Evolutionary conservation across 2,329 filamentous ascomycete genomes (phyloP).

Genomic region (Neonectria faginata): DNA sequence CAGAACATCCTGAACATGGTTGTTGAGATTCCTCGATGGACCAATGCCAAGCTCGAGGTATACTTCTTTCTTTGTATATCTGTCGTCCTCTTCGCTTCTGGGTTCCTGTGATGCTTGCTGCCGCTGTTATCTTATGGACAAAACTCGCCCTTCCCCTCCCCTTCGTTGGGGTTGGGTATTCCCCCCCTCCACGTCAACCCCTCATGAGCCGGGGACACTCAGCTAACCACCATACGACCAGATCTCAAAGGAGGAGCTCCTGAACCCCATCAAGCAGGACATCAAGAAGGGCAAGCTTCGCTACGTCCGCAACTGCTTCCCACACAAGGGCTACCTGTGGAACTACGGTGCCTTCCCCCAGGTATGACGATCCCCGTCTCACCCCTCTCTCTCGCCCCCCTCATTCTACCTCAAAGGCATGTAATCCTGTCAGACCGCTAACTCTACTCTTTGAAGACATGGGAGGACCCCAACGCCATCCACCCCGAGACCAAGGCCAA

Average conservation of each 20-base stretch:
- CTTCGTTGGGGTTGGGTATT: constrained; percentile 24
- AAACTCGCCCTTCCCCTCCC: constrained; percentile 32
- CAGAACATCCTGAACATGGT: constrained; percentile 99
- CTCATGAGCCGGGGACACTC: constrained; percentile 3
- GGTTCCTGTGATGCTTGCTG: constrained; percentile 1
- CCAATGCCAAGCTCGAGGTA: constrained; percentile 99
- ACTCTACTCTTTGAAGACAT: constrained; percentile 73
- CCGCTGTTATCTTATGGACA: constrained; percentile 30
- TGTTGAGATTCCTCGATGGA: constrained; percentile 99
- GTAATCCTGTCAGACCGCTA: constrained; percentile 20
- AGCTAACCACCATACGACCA: constrained; percentile 55
- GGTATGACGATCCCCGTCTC: constrained; percentile 63
- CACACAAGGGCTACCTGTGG: constrained; percentile 99
- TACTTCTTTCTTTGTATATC: constrained; percentile 46
- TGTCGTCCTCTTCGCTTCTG: background rate
- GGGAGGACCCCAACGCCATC: constrained; percentile 96
- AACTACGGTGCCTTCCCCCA: constrained; percentile 99
- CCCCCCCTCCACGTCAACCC: constrained; percentile 19
- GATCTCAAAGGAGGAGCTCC: constrained; percentile 98
- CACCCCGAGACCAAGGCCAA: constrained; percentile 99
- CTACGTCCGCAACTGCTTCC: constrained; percentile 99
- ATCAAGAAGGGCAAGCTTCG: constrained; percentile 99
- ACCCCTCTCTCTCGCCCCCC: background rate
- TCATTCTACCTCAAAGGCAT: constrained; percentile 1
- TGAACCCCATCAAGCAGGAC: constrained; percentile 99